Evolutionary conservation across 306 rosid genomes (phyloP), one percentile per base, ranked within the genome.

Genomic region (apple (Malus domestica)): DNA sequence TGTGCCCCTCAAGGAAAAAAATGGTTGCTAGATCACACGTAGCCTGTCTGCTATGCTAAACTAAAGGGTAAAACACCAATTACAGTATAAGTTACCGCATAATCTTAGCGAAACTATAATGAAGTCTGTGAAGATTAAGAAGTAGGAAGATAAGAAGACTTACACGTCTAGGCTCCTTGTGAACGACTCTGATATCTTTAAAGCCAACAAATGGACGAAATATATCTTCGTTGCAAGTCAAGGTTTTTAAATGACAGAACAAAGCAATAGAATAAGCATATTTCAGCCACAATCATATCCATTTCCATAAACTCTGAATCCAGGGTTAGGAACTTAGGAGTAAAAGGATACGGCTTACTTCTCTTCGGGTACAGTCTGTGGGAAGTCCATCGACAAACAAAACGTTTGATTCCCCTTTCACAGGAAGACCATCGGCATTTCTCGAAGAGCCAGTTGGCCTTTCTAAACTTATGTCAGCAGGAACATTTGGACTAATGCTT

Each of bases 341-440:
- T 63, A 82, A 82, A 82, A 90, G 96, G 97, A 92, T 90, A 90
- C 96, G 93, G 40, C 96, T 92, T 49, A 90, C 96, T 90, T 90
- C 97, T 84, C 97, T 87, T 86, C 97, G 87, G 55, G 92, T 92
- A 85, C 93, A 90, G 80, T 92, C 89, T 8, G 77, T 84, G 6
- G 97, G 97, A 73, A 92, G 93, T 70, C 89, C 90, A 61, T 80
- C 92, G 40, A 90, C 92, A 81, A 87, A 90, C 78, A 92, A 80
- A 82, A 92, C 27, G 44, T 90, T 92, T 1, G 97, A 90, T 52
- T 90, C 97, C 19, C 45, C 80, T 14, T 78, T 75, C 22, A 81
- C 46, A 6, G 88, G 80, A 27, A 76, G 61, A 67, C 72, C 81
- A 32, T 86, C 83, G 14, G 69, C 76, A 65, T 68, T 84, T 54